Percentiles rank a stretch among this genome's conserved stretches.
Evolutionary conservation across 2,329 filamentous ascomycete genomes (phyloP).

Genomic region (Neospermospora avenae): DNA sequence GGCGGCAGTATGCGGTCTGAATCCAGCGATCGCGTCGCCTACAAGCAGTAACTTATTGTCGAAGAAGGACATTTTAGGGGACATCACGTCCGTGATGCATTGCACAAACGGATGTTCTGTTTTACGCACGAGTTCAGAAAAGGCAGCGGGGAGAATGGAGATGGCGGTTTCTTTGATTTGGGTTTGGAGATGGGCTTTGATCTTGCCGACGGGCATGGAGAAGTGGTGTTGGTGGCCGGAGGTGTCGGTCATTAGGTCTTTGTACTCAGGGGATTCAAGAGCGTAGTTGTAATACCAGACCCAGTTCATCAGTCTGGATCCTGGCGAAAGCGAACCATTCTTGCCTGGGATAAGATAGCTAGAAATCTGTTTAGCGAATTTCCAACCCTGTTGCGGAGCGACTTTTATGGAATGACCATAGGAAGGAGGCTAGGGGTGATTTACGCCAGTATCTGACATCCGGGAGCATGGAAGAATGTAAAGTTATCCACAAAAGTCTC

Average conservation of each 20-base stretch:
- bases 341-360: neutral
- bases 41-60: conserved; percentile 37
- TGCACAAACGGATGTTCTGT: neutral
- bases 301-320: neutral
- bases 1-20: conserved; percentile 43
- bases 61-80: neutral
- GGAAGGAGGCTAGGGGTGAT: conserved; percentile 30
- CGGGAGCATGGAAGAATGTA: conserved; percentile 40
- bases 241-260: neutral
- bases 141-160: neutral
- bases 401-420: neutral
- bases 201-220: neutral
- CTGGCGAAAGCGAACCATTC: neutral
- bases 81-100: neutral
- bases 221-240: neutral
- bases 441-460: conserved; percentile 39
- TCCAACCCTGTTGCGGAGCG: too few relatives aligned
- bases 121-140: neutral
- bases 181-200: neutral
- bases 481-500: conserved; percentile 39
- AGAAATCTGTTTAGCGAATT: neutral
- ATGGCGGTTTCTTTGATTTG: neutral
- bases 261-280: neutral
- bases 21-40: conserved; percentile 41
- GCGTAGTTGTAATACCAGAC: neutral